phyloP scores from a whole-genome alignment of 257 asterid species.

The Ligustrum vulgare region DNA sequence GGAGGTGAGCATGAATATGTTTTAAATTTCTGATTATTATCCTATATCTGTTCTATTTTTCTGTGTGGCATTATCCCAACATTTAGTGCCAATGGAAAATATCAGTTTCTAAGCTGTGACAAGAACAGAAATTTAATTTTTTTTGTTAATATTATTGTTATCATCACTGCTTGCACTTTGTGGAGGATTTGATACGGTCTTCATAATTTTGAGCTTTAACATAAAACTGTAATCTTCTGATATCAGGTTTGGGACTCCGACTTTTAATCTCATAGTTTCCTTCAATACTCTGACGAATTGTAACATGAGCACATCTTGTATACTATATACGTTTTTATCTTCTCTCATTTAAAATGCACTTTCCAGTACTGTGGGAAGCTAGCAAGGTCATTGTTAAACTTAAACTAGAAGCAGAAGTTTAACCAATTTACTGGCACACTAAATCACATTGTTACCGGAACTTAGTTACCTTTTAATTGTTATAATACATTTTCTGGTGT shows the following conservation, averaged over 20 bases:
- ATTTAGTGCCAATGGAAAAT: neutral
- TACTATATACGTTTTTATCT: neutral
- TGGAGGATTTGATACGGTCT: neutral
- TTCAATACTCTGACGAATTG: neutral
- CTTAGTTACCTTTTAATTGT: neutral
- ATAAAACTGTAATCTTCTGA: neutral
- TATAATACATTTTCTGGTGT: slow-evolving; percentile 3
- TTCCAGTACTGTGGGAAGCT: neutral
- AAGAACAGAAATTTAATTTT: neutral
- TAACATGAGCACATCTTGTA: neutral
- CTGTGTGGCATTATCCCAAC: neutral
- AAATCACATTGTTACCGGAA: neutral
- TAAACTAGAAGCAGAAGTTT: neutral
- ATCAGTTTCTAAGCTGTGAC: neutral
- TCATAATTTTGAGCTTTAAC: neutral
- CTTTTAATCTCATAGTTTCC: neutral
- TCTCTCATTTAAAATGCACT: neutral
- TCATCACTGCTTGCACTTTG: neutral
- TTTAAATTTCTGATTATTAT: neutral
- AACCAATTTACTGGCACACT: neutral
- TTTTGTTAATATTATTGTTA: neutral
- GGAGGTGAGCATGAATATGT: slow-evolving; percentile 53
- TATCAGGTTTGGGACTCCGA: neutral
- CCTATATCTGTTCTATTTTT: neutral
- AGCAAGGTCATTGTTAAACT: neutral